phyloP scores from a whole-genome alignment of 2,329 filamentous ascomycete species.

The Fusarium lyarnte region DNA sequence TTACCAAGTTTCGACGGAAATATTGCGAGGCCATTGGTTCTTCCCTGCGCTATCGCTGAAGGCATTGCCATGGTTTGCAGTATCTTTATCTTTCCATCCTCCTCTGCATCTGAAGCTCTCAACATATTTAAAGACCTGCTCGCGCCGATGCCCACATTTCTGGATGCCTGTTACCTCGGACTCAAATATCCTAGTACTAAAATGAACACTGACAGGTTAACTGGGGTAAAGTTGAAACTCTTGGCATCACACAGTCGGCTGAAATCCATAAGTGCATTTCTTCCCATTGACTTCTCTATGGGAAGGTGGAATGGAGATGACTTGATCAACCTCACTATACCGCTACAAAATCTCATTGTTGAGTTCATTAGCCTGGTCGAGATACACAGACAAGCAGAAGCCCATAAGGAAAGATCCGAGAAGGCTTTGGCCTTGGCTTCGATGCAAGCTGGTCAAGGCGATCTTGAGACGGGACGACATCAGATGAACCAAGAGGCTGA shows the following conservation, averaged over 20 bases:
- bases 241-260: neutral
- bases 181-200: neutral
- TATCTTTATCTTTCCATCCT: neutral
- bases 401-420: neutral
- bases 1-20: neutral
- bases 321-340: neutral
- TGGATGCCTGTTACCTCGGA: neutral
- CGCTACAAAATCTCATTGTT: neutral
- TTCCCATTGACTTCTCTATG: neutral
- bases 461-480: neutral
- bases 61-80: neutral
- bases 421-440: neutral
- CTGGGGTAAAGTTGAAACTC: neutral
- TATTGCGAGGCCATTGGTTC: neutral
- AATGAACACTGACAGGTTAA: neutral
- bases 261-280: neutral
- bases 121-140: neutral
- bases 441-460: neutral
- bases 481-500: neutral
- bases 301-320: neutral
- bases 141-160: neutral
- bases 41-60: neutral
- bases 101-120: neutral
- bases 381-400: neutral
- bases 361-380: neutral